A percentile compares a stretch with the other conserved stretches of the same genome.
Evolutionary conservation across 2,329 filamentous ascomycete species (phyloP).

Genomic region (Diaporthe australafricana): DNA sequence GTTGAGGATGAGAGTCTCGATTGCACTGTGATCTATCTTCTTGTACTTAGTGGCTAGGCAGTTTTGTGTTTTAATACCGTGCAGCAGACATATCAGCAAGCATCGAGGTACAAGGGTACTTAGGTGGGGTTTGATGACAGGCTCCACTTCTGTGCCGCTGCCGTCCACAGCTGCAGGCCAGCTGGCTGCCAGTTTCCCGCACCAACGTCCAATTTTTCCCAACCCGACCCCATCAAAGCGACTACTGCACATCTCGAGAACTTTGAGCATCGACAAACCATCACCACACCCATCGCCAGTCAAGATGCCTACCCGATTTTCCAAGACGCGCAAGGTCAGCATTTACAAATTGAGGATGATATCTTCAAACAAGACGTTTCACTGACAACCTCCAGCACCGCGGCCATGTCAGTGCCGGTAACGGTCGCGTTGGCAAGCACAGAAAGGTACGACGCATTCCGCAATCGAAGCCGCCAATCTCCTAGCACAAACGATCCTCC

Average conservation of each 20-base stretch:
- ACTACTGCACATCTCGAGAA: constrained; percentile 26
- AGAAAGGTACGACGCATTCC: constrained; percentile 69
- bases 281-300: constrained; percentile 35
- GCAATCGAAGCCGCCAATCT: neutral
- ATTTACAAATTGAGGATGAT: constrained; percentile 12
- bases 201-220: constrained; percentile 13
- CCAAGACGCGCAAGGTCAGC: constrained; percentile 76
- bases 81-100: neutral
- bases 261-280: constrained; percentile 36
- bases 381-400: constrained; percentile 69
- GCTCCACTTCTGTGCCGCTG: neutral
- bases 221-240: constrained; percentile 30
- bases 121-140: neutral
- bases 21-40: neutral
- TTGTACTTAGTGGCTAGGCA: too few relatives aligned
- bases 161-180: neutral
- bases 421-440: constrained; percentile 99
- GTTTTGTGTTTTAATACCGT: too few relatives aligned
- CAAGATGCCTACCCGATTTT: constrained; percentile 74
- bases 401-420: constrained; percentile 97
- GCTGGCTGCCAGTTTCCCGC: constrained; percentile 18
- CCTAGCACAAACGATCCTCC: neutral
- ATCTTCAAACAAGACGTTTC: constrained; percentile 22
- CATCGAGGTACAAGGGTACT: neutral
- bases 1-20: neutral